Conservation (phyloP, 2,329 filamentous ascomycete species). For the Fusarium abutilonis region DNA sequence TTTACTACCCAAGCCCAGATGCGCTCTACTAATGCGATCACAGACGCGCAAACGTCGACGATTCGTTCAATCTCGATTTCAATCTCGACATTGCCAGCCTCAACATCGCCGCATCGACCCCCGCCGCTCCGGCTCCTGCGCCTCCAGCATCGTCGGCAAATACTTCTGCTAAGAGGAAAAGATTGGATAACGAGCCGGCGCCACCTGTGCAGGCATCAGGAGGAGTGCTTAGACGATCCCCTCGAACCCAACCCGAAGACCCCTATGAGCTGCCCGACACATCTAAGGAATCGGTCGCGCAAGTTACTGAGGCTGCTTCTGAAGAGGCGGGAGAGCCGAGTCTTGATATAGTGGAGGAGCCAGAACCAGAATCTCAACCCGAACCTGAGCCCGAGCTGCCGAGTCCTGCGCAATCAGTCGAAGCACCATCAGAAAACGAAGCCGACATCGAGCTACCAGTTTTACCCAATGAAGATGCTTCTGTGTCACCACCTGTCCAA, state of each 20-base stretch:
- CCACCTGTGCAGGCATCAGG: conserved; percentile 19
- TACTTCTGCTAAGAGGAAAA: conserved; percentile 60
- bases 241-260: conserved; percentile 33
- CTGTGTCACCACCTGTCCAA: conserved; percentile 22
- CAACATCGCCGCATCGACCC: conserved; percentile 41
- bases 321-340: conserved; percentile 13
- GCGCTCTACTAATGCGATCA: neutral
- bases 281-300: conserved; percentile 45
- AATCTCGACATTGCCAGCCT: conserved; percentile 61
- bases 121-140: conserved; percentile 38
- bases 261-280: conserved; percentile 47
- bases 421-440: conserved; percentile 13
- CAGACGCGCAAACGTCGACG: conserved; percentile 67
- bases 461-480: conserved; percentile 24
- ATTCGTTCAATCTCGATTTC: conserved; percentile 69
- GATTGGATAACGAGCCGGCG: conserved; percentile 45
- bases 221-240: conserved; percentile 32
- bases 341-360: neutral
- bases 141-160: conserved; percentile 49
- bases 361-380: neutral
- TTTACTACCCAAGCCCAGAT: rapidly evolving
- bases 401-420: conserved; percentile 21
- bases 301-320: conserved; percentile 7
- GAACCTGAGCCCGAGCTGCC: conserved; percentile 15
- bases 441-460: conserved; percentile 37